Percentiles rank a stretch among this genome's conserved stretches.
phyloP scores from a whole-genome alignment of 306 rosid genomes.

The Cucumis cinereus region DNA sequence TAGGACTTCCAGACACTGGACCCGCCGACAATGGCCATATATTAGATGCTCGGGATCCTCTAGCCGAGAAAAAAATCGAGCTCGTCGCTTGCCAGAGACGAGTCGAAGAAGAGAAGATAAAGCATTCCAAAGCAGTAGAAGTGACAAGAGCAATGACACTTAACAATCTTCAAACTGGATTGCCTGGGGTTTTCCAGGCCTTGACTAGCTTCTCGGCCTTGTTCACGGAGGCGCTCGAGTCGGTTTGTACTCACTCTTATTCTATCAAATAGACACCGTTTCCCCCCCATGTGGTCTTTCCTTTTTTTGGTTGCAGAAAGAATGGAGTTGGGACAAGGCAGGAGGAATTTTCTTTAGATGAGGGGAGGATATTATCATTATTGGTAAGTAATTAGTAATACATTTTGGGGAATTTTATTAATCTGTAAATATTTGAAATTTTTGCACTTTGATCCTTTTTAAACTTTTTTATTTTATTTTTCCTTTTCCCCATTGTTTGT shows the following conservation, averaged over 20 bases:
- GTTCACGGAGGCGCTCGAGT: constrained; percentile 64
- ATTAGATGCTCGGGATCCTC: constrained; percentile 85
- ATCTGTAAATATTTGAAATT: constrained; percentile 68
- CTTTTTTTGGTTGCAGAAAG: neutral
- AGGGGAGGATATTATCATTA: neutral
- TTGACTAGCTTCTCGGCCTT: constrained; percentile 78
- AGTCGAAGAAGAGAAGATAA: constrained; percentile 82
- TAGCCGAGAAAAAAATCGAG: constrained; percentile 76
- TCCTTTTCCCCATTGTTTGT: constrained; percentile 11
- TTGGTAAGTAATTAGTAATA: neutral
- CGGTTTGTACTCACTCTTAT: constrained; percentile 73
- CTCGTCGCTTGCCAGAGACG: constrained; percentile 78
- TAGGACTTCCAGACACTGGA: constrained; percentile 72
- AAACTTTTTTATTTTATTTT: neutral
- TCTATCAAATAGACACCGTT: constrained; percentile 38
- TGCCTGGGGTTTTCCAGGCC: constrained; percentile 95
- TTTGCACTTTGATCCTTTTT: constrained; percentile 26
- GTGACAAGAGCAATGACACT: constrained; percentile 92
- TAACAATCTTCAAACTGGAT: constrained; percentile 84
- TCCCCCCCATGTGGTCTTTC: neutral
- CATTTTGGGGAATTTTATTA: constrained; percentile 23
- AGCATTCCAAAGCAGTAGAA: constrained; percentile 76
- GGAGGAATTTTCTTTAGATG: constrained; percentile 1
- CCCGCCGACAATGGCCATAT: constrained; percentile 55
- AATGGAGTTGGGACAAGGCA: neutral